These are phyloP conservation scores for Mucor indicus DNA, from an alignment of 371 early-diverging fungal genomes.

Conservation along the genomic window DNA sequence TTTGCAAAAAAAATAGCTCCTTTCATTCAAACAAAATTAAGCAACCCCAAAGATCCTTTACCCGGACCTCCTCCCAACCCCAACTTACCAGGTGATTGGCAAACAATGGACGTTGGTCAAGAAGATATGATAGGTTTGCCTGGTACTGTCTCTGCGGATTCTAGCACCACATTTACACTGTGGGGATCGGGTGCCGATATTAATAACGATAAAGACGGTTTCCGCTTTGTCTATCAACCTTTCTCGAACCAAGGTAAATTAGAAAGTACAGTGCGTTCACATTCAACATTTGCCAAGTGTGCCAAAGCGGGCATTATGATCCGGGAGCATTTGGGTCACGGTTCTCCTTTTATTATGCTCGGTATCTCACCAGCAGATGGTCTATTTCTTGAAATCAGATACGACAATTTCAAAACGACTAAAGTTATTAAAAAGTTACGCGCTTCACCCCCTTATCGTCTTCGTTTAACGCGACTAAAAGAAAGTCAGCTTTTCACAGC, in stretches of 20 bases:
- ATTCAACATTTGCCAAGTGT: constrained; percentile 43
- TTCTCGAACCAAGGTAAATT: constrained; percentile 23
- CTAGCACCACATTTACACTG: constrained; percentile 35
- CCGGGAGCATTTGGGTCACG: constrained; percentile 40
- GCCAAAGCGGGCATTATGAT: constrained; percentile 51
- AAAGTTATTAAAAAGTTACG: constrained; percentile 32
- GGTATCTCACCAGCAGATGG: constrained; percentile 44
- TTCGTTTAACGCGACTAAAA: constrained; percentile 25
- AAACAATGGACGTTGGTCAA: constrained; percentile 44
- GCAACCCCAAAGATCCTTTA: constrained; percentile 29
- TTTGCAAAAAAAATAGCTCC: constrained; percentile 35
- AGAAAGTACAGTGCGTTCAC: constrained; percentile 32
- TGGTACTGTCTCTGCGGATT: constrained; percentile 44
- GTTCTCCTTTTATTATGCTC: constrained; percentile 36
- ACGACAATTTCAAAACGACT: constrained; percentile 23
- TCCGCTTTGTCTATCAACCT: constrained; percentile 40
- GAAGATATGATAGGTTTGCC: constrained; percentile 35
- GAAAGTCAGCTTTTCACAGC: constrained; percentile 10
- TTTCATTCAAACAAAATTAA: constrained; percentile 27
- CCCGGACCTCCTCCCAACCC: constrained; percentile 43
- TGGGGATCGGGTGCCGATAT: constrained; percentile 48
- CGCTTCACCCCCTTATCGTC: constrained; percentile 36
- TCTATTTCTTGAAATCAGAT: constrained; percentile 31
- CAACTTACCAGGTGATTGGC: constrained; percentile 42
- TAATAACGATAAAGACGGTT: constrained; percentile 31